These are phyloP conservation scores for Trametes cinnabarina DNA, from an alignment of 768 basidiomycete species.

Conservation along the genomic window DNA sequence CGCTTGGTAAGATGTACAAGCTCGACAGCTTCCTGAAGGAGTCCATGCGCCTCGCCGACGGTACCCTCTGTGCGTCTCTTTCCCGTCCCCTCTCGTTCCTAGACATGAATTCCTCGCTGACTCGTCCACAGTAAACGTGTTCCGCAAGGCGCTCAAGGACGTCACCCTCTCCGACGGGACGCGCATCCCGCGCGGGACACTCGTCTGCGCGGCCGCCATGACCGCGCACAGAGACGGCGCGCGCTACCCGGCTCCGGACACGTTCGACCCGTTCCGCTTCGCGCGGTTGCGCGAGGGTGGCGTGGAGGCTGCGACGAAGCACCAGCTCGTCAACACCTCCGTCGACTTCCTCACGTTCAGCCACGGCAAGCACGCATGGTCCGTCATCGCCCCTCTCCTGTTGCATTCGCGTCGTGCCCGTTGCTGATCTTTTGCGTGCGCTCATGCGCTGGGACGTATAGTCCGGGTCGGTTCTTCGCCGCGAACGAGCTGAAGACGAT, in stretches of 20 bases:
- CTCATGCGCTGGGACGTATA: neutral
- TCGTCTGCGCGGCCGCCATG: conserved; percentile 20
- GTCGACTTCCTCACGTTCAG: conserved; percentile 29
- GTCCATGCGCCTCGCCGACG: conserved; percentile 31
- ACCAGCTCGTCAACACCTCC: conserved; percentile 37
- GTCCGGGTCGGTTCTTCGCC: conserved; percentile 29
- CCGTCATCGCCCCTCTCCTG: neutral
- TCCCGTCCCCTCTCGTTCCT: neutral
- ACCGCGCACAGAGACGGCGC: conserved; percentile 29
- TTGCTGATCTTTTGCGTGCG: neutral
- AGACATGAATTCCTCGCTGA: too few relatives aligned
- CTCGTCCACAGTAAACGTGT: conserved; percentile 25
- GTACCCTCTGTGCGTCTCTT: conserved; percentile 9
- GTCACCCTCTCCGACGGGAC: conserved; percentile 39
- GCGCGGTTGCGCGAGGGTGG: conserved; percentile 29
- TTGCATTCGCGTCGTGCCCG: neutral
- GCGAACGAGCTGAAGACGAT: conserved; percentile 33
- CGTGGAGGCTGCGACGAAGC: conserved; percentile 33
- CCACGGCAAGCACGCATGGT: conserved; percentile 33
- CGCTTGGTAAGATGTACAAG: conserved; percentile 40
- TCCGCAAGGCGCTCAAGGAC: conserved; percentile 31
- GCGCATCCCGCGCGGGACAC: conserved; percentile 26
- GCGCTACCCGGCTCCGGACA: conserved; percentile 25
- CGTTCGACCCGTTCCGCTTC: conserved; percentile 54
- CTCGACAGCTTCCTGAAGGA: conserved; percentile 56